phyloP scores from a whole-genome alignment of 1,284 basidiomycete genomes.

The Peniophora sp. region DNA sequence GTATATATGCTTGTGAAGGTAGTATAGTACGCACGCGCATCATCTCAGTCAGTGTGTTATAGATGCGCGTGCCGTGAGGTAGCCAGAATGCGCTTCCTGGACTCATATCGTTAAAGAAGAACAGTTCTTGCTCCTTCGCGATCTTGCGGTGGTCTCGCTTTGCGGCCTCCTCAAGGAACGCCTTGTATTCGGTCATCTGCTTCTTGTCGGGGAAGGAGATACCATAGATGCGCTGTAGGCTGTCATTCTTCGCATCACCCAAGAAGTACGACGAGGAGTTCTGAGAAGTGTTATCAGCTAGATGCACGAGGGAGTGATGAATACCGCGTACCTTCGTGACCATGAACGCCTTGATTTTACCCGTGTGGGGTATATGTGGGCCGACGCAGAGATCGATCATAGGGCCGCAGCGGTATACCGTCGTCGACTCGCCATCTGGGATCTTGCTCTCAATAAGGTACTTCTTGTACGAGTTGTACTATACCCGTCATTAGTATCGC shows the following conservation, averaged over 20 bases:
- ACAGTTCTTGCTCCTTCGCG: conserved; percentile 92
- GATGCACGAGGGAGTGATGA: not conserved
- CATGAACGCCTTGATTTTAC: conserved; percentile 95
- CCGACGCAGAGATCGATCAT: conserved; percentile 98
- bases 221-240: conserved; percentile 95
- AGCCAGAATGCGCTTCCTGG: conserved; percentile 97
- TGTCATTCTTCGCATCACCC: conserved; percentile 90
- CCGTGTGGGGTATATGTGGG: conserved; percentile 96
- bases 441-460: conserved; percentile 96
- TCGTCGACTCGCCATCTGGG: conserved; percentile 93
- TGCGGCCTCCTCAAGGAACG: conserved; percentile 92
- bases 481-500: conserved; percentile 3
- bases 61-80: conserved; percentile 95
- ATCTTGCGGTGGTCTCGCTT: conserved; percentile 97
- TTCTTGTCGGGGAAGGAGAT: conserved; percentile 99
- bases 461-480: conserved; percentile 99
- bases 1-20: not conserved
- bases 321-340: conserved; percentile 69
- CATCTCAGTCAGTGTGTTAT: conserved; percentile 89
- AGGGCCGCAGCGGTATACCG: conserved; percentile 97
- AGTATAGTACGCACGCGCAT: conserved; percentile 63
- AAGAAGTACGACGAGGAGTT: conserved; percentile 99
- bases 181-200: conserved; percentile 93
- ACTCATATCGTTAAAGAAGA: conserved; percentile 96
- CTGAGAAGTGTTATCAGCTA: conserved; percentile 30